Evolutionary conservation across 1,284 basidiomycete species (phyloP).

Genomic region (Puccinia sorghi): DNA sequence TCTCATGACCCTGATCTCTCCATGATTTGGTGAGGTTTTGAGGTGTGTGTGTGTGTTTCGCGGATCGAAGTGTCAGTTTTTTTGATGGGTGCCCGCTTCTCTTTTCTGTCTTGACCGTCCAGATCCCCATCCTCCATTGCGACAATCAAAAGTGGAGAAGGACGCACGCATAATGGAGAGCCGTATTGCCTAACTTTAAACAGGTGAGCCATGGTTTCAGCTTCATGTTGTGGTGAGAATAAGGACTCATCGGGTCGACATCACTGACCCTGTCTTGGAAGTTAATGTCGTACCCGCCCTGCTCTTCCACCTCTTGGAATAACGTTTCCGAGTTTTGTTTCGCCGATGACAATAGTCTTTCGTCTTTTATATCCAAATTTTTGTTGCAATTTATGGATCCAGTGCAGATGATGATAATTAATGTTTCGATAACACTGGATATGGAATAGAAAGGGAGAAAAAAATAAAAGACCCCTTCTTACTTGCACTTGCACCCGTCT

Average conservation of each 20-base stretch:
- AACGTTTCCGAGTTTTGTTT: constrained; percentile 29
- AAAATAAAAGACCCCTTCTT: background rate
- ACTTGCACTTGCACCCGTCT: constrained; percentile 26
- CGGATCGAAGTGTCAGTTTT: background rate
- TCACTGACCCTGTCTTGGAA: constrained; percentile 27
- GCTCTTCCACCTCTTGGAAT: constrained; percentile 24
- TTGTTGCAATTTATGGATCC: background rate
- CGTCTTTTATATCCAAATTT: constrained; percentile 16
- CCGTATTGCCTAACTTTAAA: constrained; percentile 45
- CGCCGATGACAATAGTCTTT: constrained; percentile 35
- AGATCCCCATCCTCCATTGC: background rate
- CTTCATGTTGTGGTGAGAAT: background rate
- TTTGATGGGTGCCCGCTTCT: background rate
- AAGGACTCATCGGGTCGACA: background rate
- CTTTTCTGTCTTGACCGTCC: background rate
- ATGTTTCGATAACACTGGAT: background rate
- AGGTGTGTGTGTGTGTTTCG: too few relatives aligned
- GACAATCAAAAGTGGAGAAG: background rate
- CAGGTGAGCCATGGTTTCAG: background rate
- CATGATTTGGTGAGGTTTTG: too few relatives aligned
- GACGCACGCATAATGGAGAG: constrained; percentile 48
- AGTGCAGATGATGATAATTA: too few relatives aligned
- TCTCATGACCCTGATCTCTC: constrained; percentile 11
- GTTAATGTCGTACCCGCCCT: constrained; percentile 36
- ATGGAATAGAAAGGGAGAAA: background rate